These are phyloP conservation scores for Suhomyces prunicola DNA, from an alignment of 805 yeast genomes.

Conservation along the genomic window DNA sequence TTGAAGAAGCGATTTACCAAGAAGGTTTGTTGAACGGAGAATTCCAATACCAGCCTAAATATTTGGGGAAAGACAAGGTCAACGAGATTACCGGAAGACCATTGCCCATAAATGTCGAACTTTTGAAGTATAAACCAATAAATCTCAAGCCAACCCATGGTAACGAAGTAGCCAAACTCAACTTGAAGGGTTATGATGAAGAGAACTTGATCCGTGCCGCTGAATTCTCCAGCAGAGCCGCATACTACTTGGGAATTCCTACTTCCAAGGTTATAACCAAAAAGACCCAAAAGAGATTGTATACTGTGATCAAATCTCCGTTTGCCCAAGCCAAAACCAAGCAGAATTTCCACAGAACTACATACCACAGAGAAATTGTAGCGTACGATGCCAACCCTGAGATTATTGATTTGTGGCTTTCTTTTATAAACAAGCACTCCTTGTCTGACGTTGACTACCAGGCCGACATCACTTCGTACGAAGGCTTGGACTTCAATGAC, in stretches of 20 bases:
- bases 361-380: constrained; percentile 68
- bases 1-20: constrained; percentile 26
- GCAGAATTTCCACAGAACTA: constrained; percentile 88
- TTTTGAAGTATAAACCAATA: constrained; percentile 78
- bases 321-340: constrained; percentile 92
- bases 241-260: constrained; percentile 86
- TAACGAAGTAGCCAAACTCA: constrained; percentile 72
- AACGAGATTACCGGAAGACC: constrained; percentile 43
- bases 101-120: constrained; percentile 79
- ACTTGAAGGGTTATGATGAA: constrained; percentile 67
- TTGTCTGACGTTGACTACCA: constrained; percentile 81
- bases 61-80: constrained; percentile 18
- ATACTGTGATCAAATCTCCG: constrained; percentile 93
- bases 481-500: constrained; percentile 31
- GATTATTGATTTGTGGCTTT: constrained; percentile 75
- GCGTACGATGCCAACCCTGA: constrained; percentile 87
- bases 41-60: constrained; percentile 31
- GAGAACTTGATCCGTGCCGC: constrained; percentile 70
- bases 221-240: constrained; percentile 87
- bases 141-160: constrained; percentile 66
- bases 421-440: constrained; percentile 73
- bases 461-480: constrained; percentile 55
- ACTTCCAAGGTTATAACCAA: constrained; percentile 70
- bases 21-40: constrained; percentile 25
- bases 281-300: constrained; percentile 70